Conservation (phyloP, 108 stramenopile genomes). For the Aurantiochytrium sp. region DNA sequence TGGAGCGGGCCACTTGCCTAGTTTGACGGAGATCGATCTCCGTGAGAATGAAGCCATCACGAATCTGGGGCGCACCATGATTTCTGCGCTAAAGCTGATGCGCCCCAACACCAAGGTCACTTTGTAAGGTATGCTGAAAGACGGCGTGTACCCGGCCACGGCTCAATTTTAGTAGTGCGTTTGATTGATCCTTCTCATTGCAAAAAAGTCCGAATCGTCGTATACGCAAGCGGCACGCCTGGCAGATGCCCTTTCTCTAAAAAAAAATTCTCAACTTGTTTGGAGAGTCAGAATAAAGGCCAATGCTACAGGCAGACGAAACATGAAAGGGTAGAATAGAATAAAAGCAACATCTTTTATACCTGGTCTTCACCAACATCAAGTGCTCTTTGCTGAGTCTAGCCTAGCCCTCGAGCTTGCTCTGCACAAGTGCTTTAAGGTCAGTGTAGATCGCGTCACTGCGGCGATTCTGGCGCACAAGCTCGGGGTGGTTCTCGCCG, state of each 20-base stretch:
- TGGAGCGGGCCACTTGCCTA: background rate
- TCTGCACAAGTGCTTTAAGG: background rate
- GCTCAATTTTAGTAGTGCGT: too few relatives aligned
- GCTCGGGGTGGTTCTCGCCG: slow-evolving; percentile 14
- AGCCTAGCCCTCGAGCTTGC: background rate
- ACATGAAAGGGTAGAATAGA: too few relatives aligned
- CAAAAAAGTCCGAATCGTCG: too few relatives aligned
- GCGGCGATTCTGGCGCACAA: background rate
- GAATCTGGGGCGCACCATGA: background rate
- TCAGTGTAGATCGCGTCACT: background rate
- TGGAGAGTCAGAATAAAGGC: too few relatives aligned
- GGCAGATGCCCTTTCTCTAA: too few relatives aligned
- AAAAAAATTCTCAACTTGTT: too few relatives aligned
- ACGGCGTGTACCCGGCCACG: too few relatives aligned
- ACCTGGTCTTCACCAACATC: background rate
- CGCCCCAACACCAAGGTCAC: background rate
- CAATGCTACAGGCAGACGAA: too few relatives aligned
- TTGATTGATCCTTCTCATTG: too few relatives aligned
- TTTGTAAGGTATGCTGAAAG: background rate
- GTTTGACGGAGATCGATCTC: background rate
- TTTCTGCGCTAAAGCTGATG: background rate
- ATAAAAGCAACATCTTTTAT: background rate
- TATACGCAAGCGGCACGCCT: too few relatives aligned
- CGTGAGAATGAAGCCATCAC: background rate
- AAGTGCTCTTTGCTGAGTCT: background rate